Evolutionary conservation across 2,329 filamentous ascomycete species (phyloP), one percentile per base, ranked within the genome.

Genomic region (Cladorrhinum sp.): DNA sequence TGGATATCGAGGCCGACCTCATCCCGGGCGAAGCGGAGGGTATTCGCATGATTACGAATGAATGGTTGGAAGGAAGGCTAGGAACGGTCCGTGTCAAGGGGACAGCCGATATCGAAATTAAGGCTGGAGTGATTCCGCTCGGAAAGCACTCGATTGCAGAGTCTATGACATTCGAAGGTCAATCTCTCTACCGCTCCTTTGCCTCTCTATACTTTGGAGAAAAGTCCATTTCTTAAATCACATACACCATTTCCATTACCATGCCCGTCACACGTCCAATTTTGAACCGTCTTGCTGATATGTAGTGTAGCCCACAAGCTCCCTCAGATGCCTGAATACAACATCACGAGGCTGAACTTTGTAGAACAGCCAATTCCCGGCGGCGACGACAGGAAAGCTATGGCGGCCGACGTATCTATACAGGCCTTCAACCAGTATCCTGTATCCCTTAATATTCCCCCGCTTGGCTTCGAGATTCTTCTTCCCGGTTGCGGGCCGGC

Each of bases 61-160:
- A 96, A 73, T 98, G 92, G 87, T 77, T 99, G 62, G 86, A 90
- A 57, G 92, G 93, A 41, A 87, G 85, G 57, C 78, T 98, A 60
- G 83, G 86, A 10, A 80, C 83, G 59, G 76, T 99, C 60, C 85
- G 83, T 62, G 78, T 98, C 13, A 81, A 87, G 58, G 93, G 89
- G 49, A 89, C 88, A 69, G 88, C 91, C 24, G 78, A 87, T 41
- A 79, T 98, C 38, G 81, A 82, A 29, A 76, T 98, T 59, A 92
- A 87, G 72, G 90, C 92, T 51, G 93, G 95, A 23, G 75, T 96
- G 54, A 78, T 98, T 62, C 84, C 85, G 50, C 79, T 98, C 22
- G 93, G 93, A 64, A 88, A 85, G 57, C 91, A 96, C 72, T 77
- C 80, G 25, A 77, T 99, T 62, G 84, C 85, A 55, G 86, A 96